phyloP scores from a whole-genome alignment of 306 rosid genomes.

The Mucuna pruriens region DNA sequence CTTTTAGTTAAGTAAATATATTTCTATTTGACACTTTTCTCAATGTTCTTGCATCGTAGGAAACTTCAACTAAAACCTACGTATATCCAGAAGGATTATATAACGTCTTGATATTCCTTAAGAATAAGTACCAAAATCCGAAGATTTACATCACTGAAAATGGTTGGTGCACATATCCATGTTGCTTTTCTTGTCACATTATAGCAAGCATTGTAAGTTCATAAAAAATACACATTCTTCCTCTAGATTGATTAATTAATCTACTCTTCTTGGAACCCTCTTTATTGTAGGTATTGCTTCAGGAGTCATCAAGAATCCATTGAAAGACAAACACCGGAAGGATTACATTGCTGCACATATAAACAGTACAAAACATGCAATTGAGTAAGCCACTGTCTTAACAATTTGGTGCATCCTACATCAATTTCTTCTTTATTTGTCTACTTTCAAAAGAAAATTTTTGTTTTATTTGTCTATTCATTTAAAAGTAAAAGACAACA shows the following conservation, averaged over 20 bases:
- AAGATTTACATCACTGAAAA: slow-evolving; percentile 48
- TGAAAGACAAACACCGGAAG: slow-evolving; percentile 38
- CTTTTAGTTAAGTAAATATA: no score
- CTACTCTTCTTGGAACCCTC: not conserved
- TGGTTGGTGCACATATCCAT: slow-evolving; percentile 20
- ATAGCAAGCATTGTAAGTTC: not conserved
- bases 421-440: not conserved
- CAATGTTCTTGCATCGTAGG: not conserved
- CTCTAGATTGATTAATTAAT: not conserved
- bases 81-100: slow-evolving; percentile 44
- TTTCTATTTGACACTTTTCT: not conserved
- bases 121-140: slow-evolving; percentile 25
- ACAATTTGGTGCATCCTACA: no score
- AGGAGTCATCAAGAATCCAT: not conserved
- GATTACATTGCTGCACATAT: slow-evolving; percentile 30
- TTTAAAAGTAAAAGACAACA: not conserved
- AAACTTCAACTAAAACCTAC: not conserved
- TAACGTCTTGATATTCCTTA: slow-evolving; percentile 17
- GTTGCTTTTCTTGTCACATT: not conserved
- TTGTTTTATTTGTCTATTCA: not conserved
- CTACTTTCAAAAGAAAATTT: not conserved
- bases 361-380: slow-evolving; percentile 11
- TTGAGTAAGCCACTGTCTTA: no score
- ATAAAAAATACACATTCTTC: no score
- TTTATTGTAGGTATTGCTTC: slow-evolving; percentile 21